phyloP scores from a whole-genome alignment of 768 basidiomycete genomes.

The Macrolepiota albuminosa region DNA sequence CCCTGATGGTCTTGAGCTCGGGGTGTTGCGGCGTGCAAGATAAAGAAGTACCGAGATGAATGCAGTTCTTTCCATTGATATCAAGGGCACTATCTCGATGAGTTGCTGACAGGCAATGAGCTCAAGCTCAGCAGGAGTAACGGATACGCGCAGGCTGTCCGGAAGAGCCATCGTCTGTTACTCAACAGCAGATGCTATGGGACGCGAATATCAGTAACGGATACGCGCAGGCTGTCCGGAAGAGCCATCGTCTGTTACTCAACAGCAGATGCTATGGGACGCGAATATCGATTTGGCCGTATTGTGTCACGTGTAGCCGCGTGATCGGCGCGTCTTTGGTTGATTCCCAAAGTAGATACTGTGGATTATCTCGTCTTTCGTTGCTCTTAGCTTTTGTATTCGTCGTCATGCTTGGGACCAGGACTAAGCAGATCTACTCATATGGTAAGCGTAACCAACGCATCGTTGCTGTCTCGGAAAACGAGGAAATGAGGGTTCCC shows the following conservation, averaged over 20 bases:
- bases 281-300: not conserved
- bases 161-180: constrained; percentile 70
- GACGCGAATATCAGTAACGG: constrained; percentile 39
- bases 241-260: constrained; percentile 58
- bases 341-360: constrained; percentile 17
- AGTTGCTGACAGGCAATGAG: constrained; percentile 82
- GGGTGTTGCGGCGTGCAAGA: constrained; percentile 10
- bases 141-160: constrained; percentile 57
- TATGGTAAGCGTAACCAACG: constrained; percentile 63
- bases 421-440: constrained; percentile 60
- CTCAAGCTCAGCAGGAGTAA: constrained; percentile 84
- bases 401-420: constrained; percentile 48
- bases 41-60: constrained; percentile 72
- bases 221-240: constrained; percentile 62
- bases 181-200: not conserved
- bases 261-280: too few species aligned
- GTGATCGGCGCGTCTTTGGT: constrained; percentile 23
- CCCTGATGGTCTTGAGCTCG: constrained; percentile 49
- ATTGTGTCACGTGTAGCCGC: constrained; percentile 3
- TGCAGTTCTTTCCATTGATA: constrained; percentile 87
- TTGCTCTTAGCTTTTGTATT: constrained; percentile 15
- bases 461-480: constrained; percentile 45
- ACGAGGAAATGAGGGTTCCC: constrained; percentile 21
- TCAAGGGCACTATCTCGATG: constrained; percentile 83
- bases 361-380: not conserved